Evolutionary conservation across 441 rosid genomes (phyloP).

Genomic region (Populus trichocarpa): DNA sequence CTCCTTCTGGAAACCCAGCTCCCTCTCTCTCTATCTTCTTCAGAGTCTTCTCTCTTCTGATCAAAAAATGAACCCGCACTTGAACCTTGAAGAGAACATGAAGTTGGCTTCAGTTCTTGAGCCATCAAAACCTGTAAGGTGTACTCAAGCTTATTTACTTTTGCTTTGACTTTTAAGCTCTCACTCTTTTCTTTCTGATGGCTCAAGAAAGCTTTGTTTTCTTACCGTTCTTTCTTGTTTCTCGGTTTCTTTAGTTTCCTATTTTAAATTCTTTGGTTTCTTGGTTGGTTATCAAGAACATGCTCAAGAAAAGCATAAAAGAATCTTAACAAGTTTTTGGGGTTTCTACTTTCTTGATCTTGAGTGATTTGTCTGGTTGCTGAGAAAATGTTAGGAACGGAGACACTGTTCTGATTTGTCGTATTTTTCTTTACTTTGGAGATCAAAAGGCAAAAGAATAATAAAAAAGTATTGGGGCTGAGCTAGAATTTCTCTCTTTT

Average conservation of each 20-base stretch:
- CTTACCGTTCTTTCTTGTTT: neutral
- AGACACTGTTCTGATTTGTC: neutral
- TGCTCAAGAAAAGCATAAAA: neutral
- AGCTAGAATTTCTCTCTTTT: neutral
- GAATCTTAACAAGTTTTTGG: neutral
- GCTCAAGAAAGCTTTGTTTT: neutral
- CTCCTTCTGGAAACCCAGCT: neutral
- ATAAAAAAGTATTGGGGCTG: neutral
- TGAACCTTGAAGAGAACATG: slow-evolving; percentile 90
- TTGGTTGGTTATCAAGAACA: neutral
- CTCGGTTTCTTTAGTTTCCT: neutral
- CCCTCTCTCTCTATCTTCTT: neutral
- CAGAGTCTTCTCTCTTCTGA: neutral
- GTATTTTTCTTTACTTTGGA: neutral
- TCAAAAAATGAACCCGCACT: slow-evolving; percentile 66
- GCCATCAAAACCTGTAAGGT: slow-evolving; percentile 79
- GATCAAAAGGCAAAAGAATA: neutral
- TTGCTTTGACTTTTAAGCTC: neutral
- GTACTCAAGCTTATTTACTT: neutral
- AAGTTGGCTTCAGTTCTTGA: slow-evolving; percentile 96
- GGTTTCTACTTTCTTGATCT: neutral
- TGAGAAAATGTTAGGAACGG: neutral
- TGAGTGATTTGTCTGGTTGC: neutral
- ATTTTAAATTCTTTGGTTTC: neutral
- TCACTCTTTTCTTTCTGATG: neutral